A percentile compares a stretch with the other conserved stretches of the same genome.
phyloP scores from a whole-genome alignment of 495 filamentous ascomycete species.

The Penicillium tannophilum region DNA sequence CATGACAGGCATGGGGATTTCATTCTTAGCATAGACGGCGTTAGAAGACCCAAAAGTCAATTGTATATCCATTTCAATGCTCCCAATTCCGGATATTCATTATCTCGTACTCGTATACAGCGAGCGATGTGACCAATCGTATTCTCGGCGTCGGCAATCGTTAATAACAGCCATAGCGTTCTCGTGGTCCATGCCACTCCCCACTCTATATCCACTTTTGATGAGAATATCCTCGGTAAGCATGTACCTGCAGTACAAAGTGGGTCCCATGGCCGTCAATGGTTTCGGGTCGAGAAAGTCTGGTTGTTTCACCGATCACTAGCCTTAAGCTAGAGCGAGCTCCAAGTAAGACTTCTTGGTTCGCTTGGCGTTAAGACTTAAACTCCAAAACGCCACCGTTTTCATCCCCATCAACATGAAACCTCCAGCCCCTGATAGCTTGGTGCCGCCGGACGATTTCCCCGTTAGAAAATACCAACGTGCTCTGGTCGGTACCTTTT shows the following conservation, averaged over 20 bases:
- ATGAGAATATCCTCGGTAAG: not conserved
- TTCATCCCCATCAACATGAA: not conserved
- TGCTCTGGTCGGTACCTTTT: not conserved
- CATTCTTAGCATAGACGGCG: constrained; percentile 31
- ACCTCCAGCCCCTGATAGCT: not conserved
- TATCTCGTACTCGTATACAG: not conserved
- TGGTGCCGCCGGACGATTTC: not conserved
- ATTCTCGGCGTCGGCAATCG: not conserved
- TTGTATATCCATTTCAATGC: constrained; percentile 18
- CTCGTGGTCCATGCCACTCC: not conserved
- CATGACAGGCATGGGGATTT: constrained; percentile 16
- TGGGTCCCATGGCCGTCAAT: not conserved
- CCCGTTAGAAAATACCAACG: not conserved
- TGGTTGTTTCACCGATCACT: not conserved
- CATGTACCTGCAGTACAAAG: not conserved
- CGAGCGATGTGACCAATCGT: too few species aligned
- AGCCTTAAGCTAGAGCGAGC: not conserved
- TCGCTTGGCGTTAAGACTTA: not conserved
- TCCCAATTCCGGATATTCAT: too few species aligned
- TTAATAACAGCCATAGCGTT: not conserved
- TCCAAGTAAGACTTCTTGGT: not conserved
- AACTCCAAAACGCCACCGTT: not conserved
- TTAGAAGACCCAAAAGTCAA: constrained; percentile 29
- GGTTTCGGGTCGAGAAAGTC: not conserved
- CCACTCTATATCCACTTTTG: not conserved